Conservation (phyloP, 768 basidiomycete genomes). For the Trametes coccinea region DNA sequence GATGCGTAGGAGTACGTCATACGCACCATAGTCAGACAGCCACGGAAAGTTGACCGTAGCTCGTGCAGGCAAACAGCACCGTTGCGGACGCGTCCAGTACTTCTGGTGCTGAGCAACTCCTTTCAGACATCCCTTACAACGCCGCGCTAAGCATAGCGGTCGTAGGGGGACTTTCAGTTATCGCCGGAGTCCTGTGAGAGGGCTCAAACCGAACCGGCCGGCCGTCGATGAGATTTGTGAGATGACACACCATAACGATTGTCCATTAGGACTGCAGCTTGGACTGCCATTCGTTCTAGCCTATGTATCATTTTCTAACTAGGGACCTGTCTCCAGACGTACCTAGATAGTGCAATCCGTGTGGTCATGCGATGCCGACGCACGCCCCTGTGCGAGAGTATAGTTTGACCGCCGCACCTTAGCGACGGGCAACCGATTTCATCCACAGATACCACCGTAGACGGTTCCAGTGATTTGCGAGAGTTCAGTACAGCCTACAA, state of each 20-base stretch:
- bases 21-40: too few species aligned
- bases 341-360: too few species aligned
- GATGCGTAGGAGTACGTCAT: slow-evolving; percentile 9
- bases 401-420: too few species aligned
- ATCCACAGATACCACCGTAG: too few species aligned
- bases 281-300: slow-evolving; percentile 15
- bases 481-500: too few species aligned
- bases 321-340: neutral
- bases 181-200: slow-evolving; percentile 8
- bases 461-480: too few species aligned
- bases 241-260: neutral
- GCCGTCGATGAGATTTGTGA: too few species aligned
- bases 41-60: neutral
- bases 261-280: slow-evolving; percentile 14
- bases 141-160: slow-evolving; percentile 1
- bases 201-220: too few species aligned
- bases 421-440: too few species aligned
- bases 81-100: neutral
- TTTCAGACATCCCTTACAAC: neutral
- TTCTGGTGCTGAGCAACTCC: slow-evolving; percentile 1
- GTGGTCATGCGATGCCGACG: too few species aligned
- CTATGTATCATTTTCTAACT: slow-evolving; percentile 3
- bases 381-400: too few species aligned
- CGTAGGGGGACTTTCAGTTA: slow-evolving; percentile 3
- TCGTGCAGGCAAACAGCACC: slow-evolving; percentile 4